A percentile compares a stretch with the other conserved stretches of the same genome.
Conservation (phyloP, 495 filamentous ascomycete species). For the Hypoxylon lenormandii region DNA sequence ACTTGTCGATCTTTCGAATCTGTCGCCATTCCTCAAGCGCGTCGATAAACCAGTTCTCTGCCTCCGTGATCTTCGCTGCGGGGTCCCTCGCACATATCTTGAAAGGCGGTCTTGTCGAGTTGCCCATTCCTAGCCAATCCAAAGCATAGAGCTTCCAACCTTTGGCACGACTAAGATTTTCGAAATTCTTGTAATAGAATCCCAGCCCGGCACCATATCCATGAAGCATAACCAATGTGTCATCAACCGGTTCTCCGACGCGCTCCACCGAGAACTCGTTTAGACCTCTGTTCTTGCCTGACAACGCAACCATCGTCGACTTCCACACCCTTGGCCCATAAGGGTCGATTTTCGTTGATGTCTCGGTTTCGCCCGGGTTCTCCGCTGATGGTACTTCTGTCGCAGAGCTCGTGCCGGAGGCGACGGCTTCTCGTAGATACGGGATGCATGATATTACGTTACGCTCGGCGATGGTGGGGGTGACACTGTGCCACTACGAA, state of each 20-base stretch:
- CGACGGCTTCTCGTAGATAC: slow-evolving; percentile 78
- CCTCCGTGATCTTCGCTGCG: slow-evolving; percentile 84
- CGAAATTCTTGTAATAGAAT: slow-evolving; percentile 98
- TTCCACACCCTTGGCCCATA: slow-evolving; percentile 88
- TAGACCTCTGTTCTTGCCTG: slow-evolving; percentile 84
- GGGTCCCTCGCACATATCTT: slow-evolving; percentile 82
- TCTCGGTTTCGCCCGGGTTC: slow-evolving; percentile 62
- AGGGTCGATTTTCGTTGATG: slow-evolving; percentile 73
- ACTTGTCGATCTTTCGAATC: slow-evolving; percentile 86
- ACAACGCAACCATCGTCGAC: slow-evolving; percentile 83
- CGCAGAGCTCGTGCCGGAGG: slow-evolving; percentile 49
- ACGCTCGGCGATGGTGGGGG: slow-evolving; percentile 87
- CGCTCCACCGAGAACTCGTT: slow-evolving; percentile 95
- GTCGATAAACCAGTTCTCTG: slow-evolving; percentile 96
- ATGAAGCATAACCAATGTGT: slow-evolving; percentile 95
- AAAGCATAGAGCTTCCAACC: slow-evolving; percentile 93
- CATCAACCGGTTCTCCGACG: slow-evolving; percentile 77
- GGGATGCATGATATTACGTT: slow-evolving; percentile 89
- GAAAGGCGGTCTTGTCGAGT: slow-evolving; percentile 86
- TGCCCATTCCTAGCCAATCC: slow-evolving; percentile 94
- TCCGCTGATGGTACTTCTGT: slow-evolving; percentile 47
- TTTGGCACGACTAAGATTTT: slow-evolving; percentile 76
- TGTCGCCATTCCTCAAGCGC: slow-evolving; percentile 95
- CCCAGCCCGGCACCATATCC: slow-evolving; percentile 95
- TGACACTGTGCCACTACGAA: slow-evolving; percentile 80